Percentiles rank a stretch among this genome's conserved stretches.
phyloP scores from a whole-genome alignment of 2,329 filamentous ascomycete genomes.

The Raffaelea ambrosiae region DNA sequence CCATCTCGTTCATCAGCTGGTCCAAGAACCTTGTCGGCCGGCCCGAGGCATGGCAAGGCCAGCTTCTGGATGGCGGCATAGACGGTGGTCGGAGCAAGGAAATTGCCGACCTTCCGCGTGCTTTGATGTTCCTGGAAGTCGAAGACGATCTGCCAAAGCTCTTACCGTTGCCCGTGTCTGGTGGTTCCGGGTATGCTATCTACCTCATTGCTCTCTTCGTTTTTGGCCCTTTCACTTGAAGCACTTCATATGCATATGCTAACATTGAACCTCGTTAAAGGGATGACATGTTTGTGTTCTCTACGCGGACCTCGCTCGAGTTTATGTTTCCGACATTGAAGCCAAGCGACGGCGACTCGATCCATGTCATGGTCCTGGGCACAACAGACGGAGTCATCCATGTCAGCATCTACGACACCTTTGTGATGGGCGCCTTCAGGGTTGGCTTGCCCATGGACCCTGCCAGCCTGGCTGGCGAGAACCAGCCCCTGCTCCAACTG shows the following conservation, averaged over 20 bases:
- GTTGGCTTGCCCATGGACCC: constrained; percentile 28
- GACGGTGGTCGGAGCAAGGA: constrained; percentile 18
- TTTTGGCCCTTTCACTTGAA: not conserved
- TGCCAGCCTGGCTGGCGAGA: not conserved
- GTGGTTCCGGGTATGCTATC: constrained; percentile 50
- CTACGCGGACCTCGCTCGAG: constrained; percentile 59
- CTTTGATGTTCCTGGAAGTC: constrained; percentile 66
- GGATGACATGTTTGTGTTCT: constrained; percentile 55
- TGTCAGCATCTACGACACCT: constrained; percentile 77
- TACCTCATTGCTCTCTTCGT: too few species aligned
- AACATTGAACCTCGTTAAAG: constrained; percentile 28
- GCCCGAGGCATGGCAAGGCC: constrained; percentile 20
- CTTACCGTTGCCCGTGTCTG: constrained; percentile 58
- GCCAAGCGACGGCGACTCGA: constrained; percentile 59
- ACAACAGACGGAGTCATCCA: constrained; percentile 64
- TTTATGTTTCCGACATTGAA: constrained; percentile 57
- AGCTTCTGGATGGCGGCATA: constrained; percentile 18
- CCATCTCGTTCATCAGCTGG: constrained; percentile 47
- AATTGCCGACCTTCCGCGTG: constrained; percentile 55
- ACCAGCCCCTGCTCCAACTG: constrained; percentile 19
- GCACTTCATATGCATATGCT: not conserved
- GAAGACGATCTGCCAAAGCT: constrained; percentile 70
- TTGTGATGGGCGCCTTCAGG: constrained; percentile 62
- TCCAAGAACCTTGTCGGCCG: constrained; percentile 33
- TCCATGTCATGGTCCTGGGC: constrained; percentile 71